A percentile compares a stretch with the other conserved stretches of the same genome.
phyloP scores from a whole-genome alignment of 163 green algal genomes.

The Coccomyxa subellipsoidea region DNA sequence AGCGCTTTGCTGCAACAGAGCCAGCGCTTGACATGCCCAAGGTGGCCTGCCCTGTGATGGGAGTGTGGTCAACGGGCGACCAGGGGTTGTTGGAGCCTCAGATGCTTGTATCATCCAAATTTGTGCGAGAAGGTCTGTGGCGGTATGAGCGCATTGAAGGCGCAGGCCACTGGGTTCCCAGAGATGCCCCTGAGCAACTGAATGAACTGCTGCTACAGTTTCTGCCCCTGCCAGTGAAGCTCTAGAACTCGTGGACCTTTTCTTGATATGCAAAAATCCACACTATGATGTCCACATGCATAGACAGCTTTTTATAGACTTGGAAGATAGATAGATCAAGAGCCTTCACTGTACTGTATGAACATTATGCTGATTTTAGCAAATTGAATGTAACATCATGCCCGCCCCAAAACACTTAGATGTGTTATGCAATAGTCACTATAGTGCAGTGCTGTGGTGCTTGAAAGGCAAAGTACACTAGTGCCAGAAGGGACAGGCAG shows the following conservation, averaged over 20 bases:
- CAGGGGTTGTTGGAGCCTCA: background rate
- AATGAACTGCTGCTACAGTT: constrained; percentile 11
- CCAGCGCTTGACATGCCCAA: background rate
- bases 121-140: constrained; percentile 6
- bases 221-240: background rate
- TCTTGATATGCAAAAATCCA: too few relatives aligned
- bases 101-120: background rate
- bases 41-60: constrained; percentile 19
- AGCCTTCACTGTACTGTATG: too few relatives aligned
- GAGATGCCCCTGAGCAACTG: constrained; percentile 4
- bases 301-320: too few relatives aligned
- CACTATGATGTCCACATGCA: too few relatives aligned
- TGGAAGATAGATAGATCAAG: too few relatives aligned
- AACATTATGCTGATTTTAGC: too few relatives aligned
- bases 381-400: too few relatives aligned
- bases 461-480: background rate
- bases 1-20: background rate
- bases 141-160: constrained; percentile 12
- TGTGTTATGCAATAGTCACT: too few relatives aligned
- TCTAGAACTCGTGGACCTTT: too few relatives aligned
- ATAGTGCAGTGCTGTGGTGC: too few relatives aligned
- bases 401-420: too few relatives aligned
- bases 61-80: constrained; percentile 13
- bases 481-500: background rate
- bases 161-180: constrained; percentile 19